Base-by-base conservation (phyloP, 148 eudicot species). In the Talinum fruticosum region DNA sequence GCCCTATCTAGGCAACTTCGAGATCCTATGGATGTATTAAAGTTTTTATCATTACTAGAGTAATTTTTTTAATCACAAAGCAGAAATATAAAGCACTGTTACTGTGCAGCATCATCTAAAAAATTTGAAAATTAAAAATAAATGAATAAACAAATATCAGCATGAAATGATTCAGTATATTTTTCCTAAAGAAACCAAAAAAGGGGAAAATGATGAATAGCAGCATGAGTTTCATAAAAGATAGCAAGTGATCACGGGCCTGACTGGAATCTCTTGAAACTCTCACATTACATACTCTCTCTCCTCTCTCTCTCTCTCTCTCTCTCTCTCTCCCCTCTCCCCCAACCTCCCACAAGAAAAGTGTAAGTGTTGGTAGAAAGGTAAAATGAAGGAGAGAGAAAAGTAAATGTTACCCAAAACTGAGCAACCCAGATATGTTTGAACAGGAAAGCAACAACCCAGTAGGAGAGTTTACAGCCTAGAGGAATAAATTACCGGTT, bases 181-280 rank as follows among this genome's bases (percentile, higher is more conserved):
- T 29, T 66, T 34, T 6, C 44, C 72, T 23, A 71, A 26, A 70
- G 8, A 26, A 36, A 37, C 10, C n/a, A n/a, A 33, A 28, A 51
- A n/a, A 7, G 38, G 33, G 37, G 26, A 15, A 18, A 61, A 41
- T 21, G 69, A 61, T 62, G 73, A n/a, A 79, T 21, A 57, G 57
- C 49, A 53, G 66, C 77, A 76, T 72, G 74, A 76, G 35, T 68
- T 77, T 78, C 75, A 57, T 35, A 67, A 73, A 45, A 34, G 8
- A 35, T 3, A 78, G 49, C 76, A 78, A 38, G 61, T 78, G 71
- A 82, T 74, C 75, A 82, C 75, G 69, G 66, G 80, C 53, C 70
- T 72, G 80, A 66, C 80, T 54, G 51, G 71, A 78, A 74, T 78
- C 34, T 78, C 53, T 82, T 82, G 84, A 68, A 74, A 59, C 66